Conservation (phyloP, 2,329 filamentous ascomycete genomes). For the Fusarium denticulatum region DNA sequence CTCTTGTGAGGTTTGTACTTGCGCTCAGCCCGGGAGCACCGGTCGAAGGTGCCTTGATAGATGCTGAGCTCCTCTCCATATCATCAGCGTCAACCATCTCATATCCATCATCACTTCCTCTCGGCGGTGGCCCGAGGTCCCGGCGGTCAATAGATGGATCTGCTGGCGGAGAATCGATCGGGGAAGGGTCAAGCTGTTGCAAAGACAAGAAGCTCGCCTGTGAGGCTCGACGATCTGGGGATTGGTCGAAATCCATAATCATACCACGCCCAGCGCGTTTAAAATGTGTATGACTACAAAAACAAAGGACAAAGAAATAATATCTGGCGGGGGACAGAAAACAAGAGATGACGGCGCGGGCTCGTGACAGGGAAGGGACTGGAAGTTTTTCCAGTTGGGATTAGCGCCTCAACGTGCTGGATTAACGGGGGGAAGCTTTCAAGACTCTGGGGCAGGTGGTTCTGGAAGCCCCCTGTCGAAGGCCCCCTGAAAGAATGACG, state of each 20-base stretch:
- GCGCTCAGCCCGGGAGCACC: slow-evolving; percentile 67
- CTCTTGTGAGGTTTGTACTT: slow-evolving; percentile 39
- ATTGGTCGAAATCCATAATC: slow-evolving; percentile 40
- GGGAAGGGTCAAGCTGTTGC: slow-evolving; percentile 82
- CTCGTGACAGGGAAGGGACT: slow-evolving; percentile 25
- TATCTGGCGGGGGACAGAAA: slow-evolving; percentile 31
- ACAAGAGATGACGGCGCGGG: slow-evolving; percentile 21
- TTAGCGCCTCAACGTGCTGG: slow-evolving; percentile 42
- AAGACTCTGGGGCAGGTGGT: slow-evolving; percentile 32
- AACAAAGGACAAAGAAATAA: slow-evolving; percentile 1
- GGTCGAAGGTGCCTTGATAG: slow-evolving; percentile 55
- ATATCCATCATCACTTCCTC: slow-evolving; percentile 46
- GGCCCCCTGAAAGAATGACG: slow-evolving; percentile 39
- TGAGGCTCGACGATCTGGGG: slow-evolving; percentile 37
- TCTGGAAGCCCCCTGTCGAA: slow-evolving; percentile 35
- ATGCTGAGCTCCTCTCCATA: slow-evolving; percentile 45
- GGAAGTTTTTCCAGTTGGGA: slow-evolving; percentile 35
- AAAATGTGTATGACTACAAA: background rate
- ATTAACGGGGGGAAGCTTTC: slow-evolving; percentile 14
- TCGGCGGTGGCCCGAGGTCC: slow-evolving; percentile 51
- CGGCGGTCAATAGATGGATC: slow-evolving; percentile 52
- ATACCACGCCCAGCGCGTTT: slow-evolving; percentile 19
- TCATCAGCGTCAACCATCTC: slow-evolving; percentile 42
- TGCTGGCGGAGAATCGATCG: slow-evolving; percentile 69
- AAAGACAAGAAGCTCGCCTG: slow-evolving; percentile 66